Evolutionary conservation across 164 flowering plant species (phyloP), one percentile per base, ranked within the genome.

Genomic region (Tetracentron sinense): DNA sequence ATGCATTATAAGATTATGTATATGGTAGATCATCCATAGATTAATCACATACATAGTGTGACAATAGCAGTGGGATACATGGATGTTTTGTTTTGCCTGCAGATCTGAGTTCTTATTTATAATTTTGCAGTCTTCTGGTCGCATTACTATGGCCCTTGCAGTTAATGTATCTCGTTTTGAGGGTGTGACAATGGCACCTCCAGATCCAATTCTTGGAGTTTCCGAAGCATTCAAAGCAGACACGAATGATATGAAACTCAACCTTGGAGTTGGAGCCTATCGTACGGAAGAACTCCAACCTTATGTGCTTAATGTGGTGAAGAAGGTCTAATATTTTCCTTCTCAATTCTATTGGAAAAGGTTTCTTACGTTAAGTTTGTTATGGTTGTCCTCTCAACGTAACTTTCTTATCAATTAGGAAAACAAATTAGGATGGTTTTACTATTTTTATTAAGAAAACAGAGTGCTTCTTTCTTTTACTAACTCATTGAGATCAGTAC

Each of bases 221-320:
- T 87, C 96, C 65, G 98, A 93, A 75, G 98, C 98, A 70, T 93
- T 90, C 70, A 90, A 65, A 73, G 96, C 97, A 57, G 95, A 89
- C 74, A 86, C 78, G 2, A 60, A 77, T 69, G 83, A 78, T 26
- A 48, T 58, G 76, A 93, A 93, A 78, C 96, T 93, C 68, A 93
- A 93, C 72, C 97, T 93, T 76, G 98, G 98, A 53, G 98, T 93
- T 63, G 98, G 98, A 35, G 98, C 98, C 33, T 93, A 93, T 47
- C 85, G 98, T 11, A 93, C 98, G n/a, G 98, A 93, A 75, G 97
- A 93, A 55, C 87, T 93, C 55, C 94, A 89, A 53, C 97, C 97
- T 29, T 90, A 93, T 68, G 98, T 93, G 75, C 96, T 93, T 57
- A 72, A 85, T 73, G 98, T 93, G 65, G 98, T 93, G 51, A 89